These are phyloP conservation scores for Aureobasidium leucospermi DNA, from an alignment of 2,329 filamentous ascomycete species.

Conservation along the genomic window DNA sequence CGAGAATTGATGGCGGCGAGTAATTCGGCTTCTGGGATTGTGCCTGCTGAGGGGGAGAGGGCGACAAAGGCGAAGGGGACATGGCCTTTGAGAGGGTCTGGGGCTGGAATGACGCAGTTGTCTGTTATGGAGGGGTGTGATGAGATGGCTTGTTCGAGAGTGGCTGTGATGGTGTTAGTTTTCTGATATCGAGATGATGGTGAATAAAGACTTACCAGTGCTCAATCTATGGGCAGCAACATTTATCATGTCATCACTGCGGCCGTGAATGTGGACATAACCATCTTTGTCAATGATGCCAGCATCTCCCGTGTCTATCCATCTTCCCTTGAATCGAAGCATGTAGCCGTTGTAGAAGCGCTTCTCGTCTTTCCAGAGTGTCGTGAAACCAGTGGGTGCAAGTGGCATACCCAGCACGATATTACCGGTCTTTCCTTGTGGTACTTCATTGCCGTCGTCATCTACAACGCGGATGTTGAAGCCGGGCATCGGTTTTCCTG, in stretches of 20 bases:
- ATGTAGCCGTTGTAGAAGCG: slow-evolving; percentile 81
- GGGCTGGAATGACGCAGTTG: slow-evolving; percentile 78
- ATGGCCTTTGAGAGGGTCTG: slow-evolving; percentile 80
- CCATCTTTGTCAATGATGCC: slow-evolving; percentile 74
- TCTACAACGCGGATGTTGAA: slow-evolving; percentile 83
- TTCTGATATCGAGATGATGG: not conserved
- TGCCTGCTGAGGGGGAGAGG: slow-evolving; percentile 32
- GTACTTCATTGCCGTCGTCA: slow-evolving; percentile 65
- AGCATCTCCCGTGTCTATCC: slow-evolving; percentile 87
- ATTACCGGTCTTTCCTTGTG: slow-evolving; percentile 76
- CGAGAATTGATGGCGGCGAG: slow-evolving; percentile 61
- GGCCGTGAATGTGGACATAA: slow-evolving; percentile 52
- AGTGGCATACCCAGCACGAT: slow-evolving; percentile 79
- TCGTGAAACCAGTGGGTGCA: slow-evolving; percentile 78
- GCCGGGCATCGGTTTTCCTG: slow-evolving; percentile 84
- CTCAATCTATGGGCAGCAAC: slow-evolving; percentile 90
- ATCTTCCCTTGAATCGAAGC: slow-evolving; percentile 70
- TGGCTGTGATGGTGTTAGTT: slow-evolving; percentile 43
- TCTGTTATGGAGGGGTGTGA: slow-evolving; percentile 73
- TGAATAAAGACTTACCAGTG: slow-evolving; percentile 54
- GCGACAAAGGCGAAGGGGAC: slow-evolving; percentile 85
- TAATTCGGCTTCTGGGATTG: slow-evolving; percentile 33
- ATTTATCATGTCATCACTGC: slow-evolving; percentile 83
- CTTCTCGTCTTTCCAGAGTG: slow-evolving; percentile 77
- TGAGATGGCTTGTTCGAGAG: slow-evolving; percentile 85